phyloP scores from a whole-genome alignment of 352 stramenopile species.

The Globisporangium echinulatum region DNA sequence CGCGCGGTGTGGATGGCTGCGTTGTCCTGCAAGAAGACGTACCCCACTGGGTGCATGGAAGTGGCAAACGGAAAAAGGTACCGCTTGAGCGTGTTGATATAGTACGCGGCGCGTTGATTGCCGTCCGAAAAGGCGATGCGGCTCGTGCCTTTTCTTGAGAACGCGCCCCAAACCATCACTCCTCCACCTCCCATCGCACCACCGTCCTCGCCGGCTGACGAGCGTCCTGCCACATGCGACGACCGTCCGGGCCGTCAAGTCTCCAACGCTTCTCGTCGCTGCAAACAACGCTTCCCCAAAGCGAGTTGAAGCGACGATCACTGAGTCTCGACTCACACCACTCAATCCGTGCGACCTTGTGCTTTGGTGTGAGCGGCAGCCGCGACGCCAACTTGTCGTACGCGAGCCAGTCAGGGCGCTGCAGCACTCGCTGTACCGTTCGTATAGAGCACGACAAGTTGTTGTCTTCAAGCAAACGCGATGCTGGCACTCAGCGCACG shows the following conservation, averaged over 20 bases:
- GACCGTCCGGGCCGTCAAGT: background rate
- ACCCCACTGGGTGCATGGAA: background rate
- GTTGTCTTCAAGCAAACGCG: conserved; percentile 2
- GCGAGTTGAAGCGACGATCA: background rate
- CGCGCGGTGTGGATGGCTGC: background rate
- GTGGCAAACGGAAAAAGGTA: background rate
- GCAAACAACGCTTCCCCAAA: background rate
- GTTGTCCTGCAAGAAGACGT: background rate
- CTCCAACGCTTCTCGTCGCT: background rate
- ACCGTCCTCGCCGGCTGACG: background rate
- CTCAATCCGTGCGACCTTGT: background rate
- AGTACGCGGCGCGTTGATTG: background rate
- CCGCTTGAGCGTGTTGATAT: background rate
- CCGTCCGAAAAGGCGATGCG: background rate
- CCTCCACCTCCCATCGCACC: background rate
- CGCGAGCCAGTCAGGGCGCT: background rate
- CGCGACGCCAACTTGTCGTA: conserved; percentile 1
- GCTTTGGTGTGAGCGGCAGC: background rate
- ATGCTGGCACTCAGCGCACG: background rate
- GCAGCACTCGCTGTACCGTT: background rate
- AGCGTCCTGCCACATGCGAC: background rate
- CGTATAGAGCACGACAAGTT: conserved; percentile 2
- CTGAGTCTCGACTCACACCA: background rate
- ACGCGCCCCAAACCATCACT: background rate
- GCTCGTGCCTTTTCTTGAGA: background rate